Evolutionary conservation across 805 yeast species (phyloP), one percentile per base, ranked within the genome.

Genomic region (Nakazawaea sp.): DNA sequence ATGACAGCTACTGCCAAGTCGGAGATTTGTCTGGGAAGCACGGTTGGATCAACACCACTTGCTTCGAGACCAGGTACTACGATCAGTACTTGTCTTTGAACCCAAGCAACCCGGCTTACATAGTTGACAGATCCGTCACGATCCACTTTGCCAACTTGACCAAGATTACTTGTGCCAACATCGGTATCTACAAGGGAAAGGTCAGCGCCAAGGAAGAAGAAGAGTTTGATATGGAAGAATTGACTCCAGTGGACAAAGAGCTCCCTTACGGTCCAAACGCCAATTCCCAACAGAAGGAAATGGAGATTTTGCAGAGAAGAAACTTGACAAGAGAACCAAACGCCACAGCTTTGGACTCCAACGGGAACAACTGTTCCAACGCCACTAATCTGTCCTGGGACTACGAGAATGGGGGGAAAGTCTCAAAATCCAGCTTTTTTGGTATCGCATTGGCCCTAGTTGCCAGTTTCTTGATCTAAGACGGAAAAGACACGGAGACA

Each of bases 21-120:
- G 90, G 90, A 41, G 89, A 81, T 51, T 71, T 81, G 48, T 72
- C 84, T 25, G 90, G 90, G 30, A 81, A 81, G 54, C 88, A 81
- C 56, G 90, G 90, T 10, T 70, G 61, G 59, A 77, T 82, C 50
- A 70, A 79, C 51, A 68, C 84, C 16, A 79, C 85, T 10, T 79
- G 86, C 52, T 78, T 73, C 55, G 81, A 78, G 55, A 62, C 75
- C 20, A 64, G 66, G 42, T 82, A 77, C 53, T 59, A 66, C 41
- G 89, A 82, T 50, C 81, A 79, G 5, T 81, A 69, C 54, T 55
- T 82, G 37, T 78, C 88, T 0, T 67, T 81, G 54, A 68, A 77
- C 48, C 70, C 72, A 26, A 55, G 58, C 33, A 66, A 75, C 32
- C 68, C 70, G 31, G 68, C 83, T n/a, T 74, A 68, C 49, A 64